A percentile compares a stretch with the other conserved stretches of the same genome.
Evolutionary conservation across 2,329 filamentous ascomycete genomes (phyloP).

Genomic region (Lecanosticta acicola): DNA sequence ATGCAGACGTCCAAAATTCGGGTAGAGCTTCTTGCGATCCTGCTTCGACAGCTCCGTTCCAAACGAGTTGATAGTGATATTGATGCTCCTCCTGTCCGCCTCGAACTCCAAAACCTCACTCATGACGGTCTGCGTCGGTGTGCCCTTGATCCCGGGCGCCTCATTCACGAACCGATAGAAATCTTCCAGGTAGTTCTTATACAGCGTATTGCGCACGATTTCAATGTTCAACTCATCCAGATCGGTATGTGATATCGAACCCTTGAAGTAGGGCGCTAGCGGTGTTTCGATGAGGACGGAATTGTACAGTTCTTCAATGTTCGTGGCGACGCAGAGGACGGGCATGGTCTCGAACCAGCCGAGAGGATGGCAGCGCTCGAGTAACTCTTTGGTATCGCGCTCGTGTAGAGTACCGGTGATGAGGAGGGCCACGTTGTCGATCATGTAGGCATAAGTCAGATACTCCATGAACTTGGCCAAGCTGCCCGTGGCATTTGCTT

Average conservation of each 20-base stretch:
- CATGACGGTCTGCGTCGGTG: constrained; percentile 92
- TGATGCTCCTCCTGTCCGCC: constrained; percentile 92
- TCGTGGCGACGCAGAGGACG: constrained; percentile 93
- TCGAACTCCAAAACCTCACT: constrained; percentile 93
- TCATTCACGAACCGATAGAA: constrained; percentile 93
- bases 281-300: constrained; percentile 95
- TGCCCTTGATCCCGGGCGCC: constrained; percentile 76
- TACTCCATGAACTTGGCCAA: constrained; percentile 96
- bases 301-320: constrained; percentile 98
- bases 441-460: constrained; percentile 99
- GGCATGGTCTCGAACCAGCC: constrained; percentile 99
- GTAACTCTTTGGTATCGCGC: constrained; percentile 87
- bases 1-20: constrained; percentile 81
- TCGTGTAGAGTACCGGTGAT: constrained; percentile 98
- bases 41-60: constrained; percentile 91
- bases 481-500: constrained; percentile 86
- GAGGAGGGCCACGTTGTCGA: constrained; percentile 95
- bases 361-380: constrained; percentile 92
- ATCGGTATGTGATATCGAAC: constrained; percentile 90
- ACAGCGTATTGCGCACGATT: constrained; percentile 95
- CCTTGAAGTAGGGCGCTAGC: constrained; percentile 94
- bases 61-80: constrained; percentile 98
- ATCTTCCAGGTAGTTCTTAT: constrained; percentile 99
- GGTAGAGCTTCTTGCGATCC: constrained; percentile 94
- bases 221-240: constrained; percentile 98